phyloP scores from a whole-genome alignment of 2,329 filamentous ascomycete species.

The Botrytis pseudocinerea region DNA sequence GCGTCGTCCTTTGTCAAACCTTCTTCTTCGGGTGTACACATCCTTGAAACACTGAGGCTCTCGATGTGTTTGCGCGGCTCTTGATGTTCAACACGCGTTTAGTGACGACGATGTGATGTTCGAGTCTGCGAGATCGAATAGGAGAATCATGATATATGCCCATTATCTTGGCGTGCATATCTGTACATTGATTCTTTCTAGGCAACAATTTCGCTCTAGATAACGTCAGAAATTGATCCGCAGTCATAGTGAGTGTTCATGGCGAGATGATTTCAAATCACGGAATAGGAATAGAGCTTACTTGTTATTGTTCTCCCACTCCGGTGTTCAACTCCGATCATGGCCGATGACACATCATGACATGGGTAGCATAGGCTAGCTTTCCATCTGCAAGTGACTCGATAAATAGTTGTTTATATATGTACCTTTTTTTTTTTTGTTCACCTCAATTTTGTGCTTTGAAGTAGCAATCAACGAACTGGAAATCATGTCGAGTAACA shows the following conservation, averaged over 20 bases:
- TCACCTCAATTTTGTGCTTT: background rate
- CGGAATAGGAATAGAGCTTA: background rate
- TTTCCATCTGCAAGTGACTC: background rate
- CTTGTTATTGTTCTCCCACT: background rate
- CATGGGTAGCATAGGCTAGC: background rate
- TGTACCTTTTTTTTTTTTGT: background rate
- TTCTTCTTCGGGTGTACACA: background rate
- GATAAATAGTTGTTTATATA: slow-evolving; percentile 1
- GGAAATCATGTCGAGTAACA: slow-evolving; percentile 17
- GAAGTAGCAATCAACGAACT: background rate
- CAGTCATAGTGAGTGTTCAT: background rate
- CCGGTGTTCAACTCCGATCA: background rate
- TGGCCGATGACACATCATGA: background rate
- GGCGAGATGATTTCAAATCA: background rate
- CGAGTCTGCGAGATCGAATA: background rate
- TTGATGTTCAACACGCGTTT: slow-evolving; percentile 1
- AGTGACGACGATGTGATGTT: slow-evolving; percentile 13
- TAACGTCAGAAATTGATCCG: background rate
- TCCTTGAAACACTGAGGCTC: background rate
- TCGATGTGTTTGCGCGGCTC: background rate
- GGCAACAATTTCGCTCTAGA: background rate
- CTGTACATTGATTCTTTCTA: background rate
- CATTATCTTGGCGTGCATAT: background rate
- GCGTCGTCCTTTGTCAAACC: background rate
- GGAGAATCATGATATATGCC: background rate